phyloP scores from a whole-genome alignment of 139 green algal species.

The Nannochloris sp. region DNA sequence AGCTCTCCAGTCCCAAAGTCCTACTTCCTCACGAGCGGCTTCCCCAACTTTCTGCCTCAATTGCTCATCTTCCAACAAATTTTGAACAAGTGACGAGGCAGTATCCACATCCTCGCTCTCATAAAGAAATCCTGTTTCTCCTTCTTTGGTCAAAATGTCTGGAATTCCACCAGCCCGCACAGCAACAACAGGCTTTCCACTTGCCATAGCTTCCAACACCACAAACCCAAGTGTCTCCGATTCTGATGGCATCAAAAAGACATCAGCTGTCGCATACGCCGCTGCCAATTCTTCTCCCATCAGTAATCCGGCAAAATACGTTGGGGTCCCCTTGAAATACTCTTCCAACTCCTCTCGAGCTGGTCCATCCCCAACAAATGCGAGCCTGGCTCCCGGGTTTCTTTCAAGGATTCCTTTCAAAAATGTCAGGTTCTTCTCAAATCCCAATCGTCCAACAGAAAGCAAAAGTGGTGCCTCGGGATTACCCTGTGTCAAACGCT shows the following conservation, averaged over 20 bases:
- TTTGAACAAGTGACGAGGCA: background rate
- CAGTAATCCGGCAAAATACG: constrained; percentile 53
- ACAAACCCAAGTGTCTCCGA: constrained; percentile 94
- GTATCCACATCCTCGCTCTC: constrained; percentile 4
- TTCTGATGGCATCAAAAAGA: constrained; percentile 94
- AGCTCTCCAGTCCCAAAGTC: constrained; percentile 48
- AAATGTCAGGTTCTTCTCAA: constrained; percentile 72
- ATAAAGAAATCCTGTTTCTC: constrained; percentile 54
- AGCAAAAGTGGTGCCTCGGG: constrained; percentile 69
- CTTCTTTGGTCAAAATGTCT: constrained; percentile 70
- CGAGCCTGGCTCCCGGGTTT: constrained; percentile 57
- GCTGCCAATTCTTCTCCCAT: constrained; percentile 78
- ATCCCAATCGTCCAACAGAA: constrained; percentile 89
- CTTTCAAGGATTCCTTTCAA: constrained; percentile 61
- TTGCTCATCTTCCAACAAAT: constrained; percentile 7
- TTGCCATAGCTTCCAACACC: constrained; percentile 94
- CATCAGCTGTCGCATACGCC: constrained; percentile 85
- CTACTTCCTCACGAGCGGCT: constrained; percentile 34
- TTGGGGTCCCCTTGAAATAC: constrained; percentile 24
- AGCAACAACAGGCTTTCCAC: constrained; percentile 79
- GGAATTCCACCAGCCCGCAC: constrained; percentile 82
- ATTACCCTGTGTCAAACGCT: constrained; percentile 56
- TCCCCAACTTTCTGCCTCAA: constrained; percentile 22
- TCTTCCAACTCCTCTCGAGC: constrained; percentile 56
- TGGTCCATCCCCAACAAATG: constrained; percentile 91